Evolutionary conservation across 2,329 filamentous ascomycete species (phyloP).

Genomic region (Clarireedia monteithiana): DNA sequence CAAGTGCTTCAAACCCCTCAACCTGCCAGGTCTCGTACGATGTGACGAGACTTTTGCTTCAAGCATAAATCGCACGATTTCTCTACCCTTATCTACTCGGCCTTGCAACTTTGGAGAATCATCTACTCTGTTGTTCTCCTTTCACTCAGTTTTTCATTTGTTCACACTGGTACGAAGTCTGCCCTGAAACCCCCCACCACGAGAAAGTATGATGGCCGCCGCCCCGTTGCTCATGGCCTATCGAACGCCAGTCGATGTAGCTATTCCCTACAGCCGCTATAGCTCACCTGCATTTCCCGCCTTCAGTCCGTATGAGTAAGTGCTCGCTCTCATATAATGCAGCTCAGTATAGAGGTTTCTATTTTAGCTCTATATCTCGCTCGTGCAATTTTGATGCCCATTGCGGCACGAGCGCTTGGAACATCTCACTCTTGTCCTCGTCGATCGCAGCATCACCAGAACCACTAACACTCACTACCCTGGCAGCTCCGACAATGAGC

Average conservation of each 20-base stretch:
- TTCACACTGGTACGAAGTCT: neutral
- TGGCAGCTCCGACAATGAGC: constrained; percentile 22
- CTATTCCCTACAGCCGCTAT: neutral
- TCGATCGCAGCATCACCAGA: neutral
- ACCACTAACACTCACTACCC: no score
- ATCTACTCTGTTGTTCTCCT: neutral
- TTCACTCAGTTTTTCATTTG: neutral
- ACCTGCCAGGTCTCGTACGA: neutral
- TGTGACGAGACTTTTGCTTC: constrained; percentile 1
- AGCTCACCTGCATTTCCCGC: constrained; percentile 5
- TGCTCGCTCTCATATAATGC: neutral
- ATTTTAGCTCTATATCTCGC: neutral
- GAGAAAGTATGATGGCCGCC: neutral
- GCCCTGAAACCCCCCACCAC: neutral
- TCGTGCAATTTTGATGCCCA: neutral
- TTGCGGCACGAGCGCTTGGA: neutral
- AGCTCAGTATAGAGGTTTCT: neutral
- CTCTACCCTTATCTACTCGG: neutral
- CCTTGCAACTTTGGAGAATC: neutral
- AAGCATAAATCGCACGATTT: constrained; percentile 6
- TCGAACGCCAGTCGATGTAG: neutral
- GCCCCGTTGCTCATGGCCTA: constrained; percentile 4
- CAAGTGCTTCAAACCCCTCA: neutral
- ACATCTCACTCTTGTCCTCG: neutral
- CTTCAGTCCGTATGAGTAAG: constrained; percentile 8